A percentile compares a stretch with the other conserved stretches of the same genome.
Evolutionary conservation across 495 filamentous ascomycete genomes (phyloP).

Genomic region (Penicillium antarcticum): DNA sequence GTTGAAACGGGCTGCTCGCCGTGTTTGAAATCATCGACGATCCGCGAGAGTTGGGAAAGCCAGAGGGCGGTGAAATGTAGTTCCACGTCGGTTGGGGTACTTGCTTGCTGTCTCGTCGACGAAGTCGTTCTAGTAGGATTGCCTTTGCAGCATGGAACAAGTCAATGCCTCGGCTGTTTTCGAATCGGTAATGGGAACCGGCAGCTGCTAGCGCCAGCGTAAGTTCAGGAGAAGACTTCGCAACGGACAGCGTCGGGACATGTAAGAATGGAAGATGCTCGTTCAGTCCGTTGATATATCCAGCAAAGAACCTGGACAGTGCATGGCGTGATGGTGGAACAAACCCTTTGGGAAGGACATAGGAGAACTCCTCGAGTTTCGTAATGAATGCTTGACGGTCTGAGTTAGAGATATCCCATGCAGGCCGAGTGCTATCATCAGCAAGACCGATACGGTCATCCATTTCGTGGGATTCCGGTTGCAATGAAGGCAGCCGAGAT

Average conservation of each 20-base stretch:
- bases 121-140: conserved; percentile 45
- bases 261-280: conserved; percentile 51
- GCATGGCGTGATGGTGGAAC: conserved; percentile 51
- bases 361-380: conserved; percentile 63
- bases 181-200: conserved; percentile 57
- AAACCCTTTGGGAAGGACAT: conserved; percentile 64
- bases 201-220: conserved; percentile 47
- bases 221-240: conserved; percentile 43
- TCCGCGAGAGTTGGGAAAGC: conserved; percentile 37
- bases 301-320: conserved; percentile 46
- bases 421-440: conserved; percentile 46
- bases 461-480: conserved; percentile 60
- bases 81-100: conserved; percentile 44
- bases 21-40: conserved; percentile 40
- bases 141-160: conserved; percentile 64
- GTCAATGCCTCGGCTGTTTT: conserved; percentile 62
- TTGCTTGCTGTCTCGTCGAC: conserved; percentile 44
- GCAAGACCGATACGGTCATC: conserved; percentile 47
- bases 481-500: conserved; percentile 64
- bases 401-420: conserved; percentile 63
- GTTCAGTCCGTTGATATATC: conserved; percentile 48
- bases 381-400: conserved; percentile 61
- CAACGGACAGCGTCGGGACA: conserved; percentile 45
- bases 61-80: conserved; percentile 36
- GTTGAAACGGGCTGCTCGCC: conserved; percentile 39